Evolutionary conservation across 2,329 filamentous ascomycete genomes (phyloP).

Genomic region (Colletotrichum cuscutae): DNA sequence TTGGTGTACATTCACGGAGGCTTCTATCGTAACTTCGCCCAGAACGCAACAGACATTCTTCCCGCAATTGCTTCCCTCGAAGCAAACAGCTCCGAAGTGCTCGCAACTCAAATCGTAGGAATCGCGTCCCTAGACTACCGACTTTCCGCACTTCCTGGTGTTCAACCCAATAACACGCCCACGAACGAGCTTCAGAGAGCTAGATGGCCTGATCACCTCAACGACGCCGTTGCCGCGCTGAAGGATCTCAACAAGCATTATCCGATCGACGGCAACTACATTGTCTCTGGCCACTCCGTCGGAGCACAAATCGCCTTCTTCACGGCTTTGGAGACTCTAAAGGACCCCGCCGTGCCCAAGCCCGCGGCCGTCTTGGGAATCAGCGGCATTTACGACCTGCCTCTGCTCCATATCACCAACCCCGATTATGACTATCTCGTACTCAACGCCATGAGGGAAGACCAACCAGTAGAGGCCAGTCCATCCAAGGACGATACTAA

Average conservation of each 20-base stretch:
- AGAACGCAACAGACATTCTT: constrained; percentile 16
- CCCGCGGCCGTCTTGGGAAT: constrained; percentile 67
- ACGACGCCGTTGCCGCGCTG: constrained; percentile 13
- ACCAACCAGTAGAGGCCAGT: constrained; percentile 56
- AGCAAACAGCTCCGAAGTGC: constrained; percentile 1
- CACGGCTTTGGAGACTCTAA: not conserved
- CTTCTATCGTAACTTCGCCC: constrained; percentile 28
- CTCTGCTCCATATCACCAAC: constrained; percentile 59
- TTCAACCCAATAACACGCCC: constrained; percentile 22
- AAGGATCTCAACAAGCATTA: constrained; percentile 17
- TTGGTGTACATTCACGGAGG: constrained; percentile 24
- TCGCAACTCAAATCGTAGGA: constrained; percentile 2
- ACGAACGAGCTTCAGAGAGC: constrained; percentile 20
- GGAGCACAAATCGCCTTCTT: constrained; percentile 26
- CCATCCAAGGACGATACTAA: constrained; percentile 55
- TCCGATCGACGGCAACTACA: constrained; percentile 12
- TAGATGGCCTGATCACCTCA: constrained; percentile 24
- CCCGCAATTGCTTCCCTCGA: constrained; percentile 19
- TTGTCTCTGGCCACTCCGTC: constrained; percentile 27
- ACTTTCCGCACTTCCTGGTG: constrained; percentile 26
- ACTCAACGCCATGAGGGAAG: constrained; percentile 68
- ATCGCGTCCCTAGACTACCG: constrained; percentile 26
- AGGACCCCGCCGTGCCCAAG: constrained; percentile 5
- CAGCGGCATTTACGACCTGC: constrained; percentile 74
- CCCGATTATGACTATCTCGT: constrained; percentile 68